Conservation (phyloP, 441 rosid genomes). For the Raphanus hybrid region DNA sequence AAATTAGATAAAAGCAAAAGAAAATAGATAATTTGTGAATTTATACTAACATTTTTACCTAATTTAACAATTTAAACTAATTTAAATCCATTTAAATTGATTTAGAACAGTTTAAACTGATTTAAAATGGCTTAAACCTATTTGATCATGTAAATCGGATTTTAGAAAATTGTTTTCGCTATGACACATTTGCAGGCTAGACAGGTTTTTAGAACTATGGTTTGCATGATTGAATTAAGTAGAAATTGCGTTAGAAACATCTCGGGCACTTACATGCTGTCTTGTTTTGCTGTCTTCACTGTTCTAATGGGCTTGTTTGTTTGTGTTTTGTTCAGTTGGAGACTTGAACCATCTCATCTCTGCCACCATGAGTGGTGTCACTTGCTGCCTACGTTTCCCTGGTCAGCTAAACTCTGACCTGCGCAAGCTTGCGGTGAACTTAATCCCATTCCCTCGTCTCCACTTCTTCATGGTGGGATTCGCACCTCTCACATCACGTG, state of each 20-base stretch:
- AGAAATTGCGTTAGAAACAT: too few relatives aligned
- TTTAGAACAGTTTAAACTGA: too few relatives aligned
- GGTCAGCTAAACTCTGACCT: slow-evolving; percentile 73
- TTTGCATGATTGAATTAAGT: not conserved
- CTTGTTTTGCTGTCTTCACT: not conserved
- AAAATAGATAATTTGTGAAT: too few relatives aligned
- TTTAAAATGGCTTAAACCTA: too few relatives aligned
- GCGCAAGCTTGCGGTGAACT: slow-evolving; percentile 68
- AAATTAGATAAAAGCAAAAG: too few relatives aligned
- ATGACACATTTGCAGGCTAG: too few relatives aligned
- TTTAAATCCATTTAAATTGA: too few relatives aligned
- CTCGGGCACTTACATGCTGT: not conserved
- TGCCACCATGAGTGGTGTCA: slow-evolving; percentile 70
- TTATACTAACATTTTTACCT: too few relatives aligned
- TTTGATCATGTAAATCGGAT: too few relatives aligned
- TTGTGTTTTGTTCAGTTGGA: slow-evolving; percentile 50
- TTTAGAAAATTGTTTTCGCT: too few relatives aligned
- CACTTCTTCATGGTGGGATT: slow-evolving; percentile 83
- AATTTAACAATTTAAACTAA: too few relatives aligned
- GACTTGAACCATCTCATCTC: slow-evolving; percentile 70
- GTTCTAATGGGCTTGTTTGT: slow-evolving; percentile 5
- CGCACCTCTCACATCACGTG: slow-evolving; percentile 68
- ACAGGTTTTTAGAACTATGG: not conserved
- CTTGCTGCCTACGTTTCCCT: slow-evolving; percentile 71
- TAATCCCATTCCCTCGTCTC: slow-evolving; percentile 72